Evolutionary conservation across 2,329 filamentous ascomycete species (phyloP).

Genomic region (Exophiala sideris): DNA sequence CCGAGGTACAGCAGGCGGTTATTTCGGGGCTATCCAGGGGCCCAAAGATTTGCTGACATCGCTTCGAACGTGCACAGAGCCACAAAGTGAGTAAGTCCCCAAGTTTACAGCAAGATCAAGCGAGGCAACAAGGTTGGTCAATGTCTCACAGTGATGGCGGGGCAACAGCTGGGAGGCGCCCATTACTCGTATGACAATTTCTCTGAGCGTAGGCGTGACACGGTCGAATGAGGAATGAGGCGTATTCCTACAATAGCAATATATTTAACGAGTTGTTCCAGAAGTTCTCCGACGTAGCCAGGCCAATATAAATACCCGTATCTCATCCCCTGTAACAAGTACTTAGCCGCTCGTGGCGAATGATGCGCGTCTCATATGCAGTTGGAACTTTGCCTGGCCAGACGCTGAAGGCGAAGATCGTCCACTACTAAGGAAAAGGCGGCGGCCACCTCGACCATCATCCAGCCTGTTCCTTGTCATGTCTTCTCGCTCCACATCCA

Average conservation of each 20-base stretch:
- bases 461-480: slow-evolving; percentile 19
- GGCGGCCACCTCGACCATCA: slow-evolving; percentile 5
- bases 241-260: no score
- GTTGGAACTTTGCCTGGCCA: slow-evolving; percentile 10
- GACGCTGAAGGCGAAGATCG: slow-evolving; percentile 12
- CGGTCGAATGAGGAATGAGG: no score
- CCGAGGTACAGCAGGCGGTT: background rate
- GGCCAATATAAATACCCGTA: background rate
- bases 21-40: background rate
- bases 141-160: no score
- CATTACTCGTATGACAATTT: no score
- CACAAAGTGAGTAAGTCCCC: no score
- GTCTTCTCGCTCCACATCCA: slow-evolving; percentile 25
- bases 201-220: no score
- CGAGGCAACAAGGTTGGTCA: background rate
- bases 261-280: slow-evolving; percentile 5
- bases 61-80: no score
- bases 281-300: background rate
- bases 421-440: slow-evolving; percentile 11
- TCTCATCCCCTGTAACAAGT: background rate
- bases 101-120: background rate
- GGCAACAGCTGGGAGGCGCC: no score
- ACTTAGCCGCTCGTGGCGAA: slow-evolving; percentile 20
- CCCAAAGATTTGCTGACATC: background rate
- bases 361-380: slow-evolving; percentile 13